Percentiles rank a stretch among this genome's conserved stretches.
phyloP scores from a whole-genome alignment of 768 basidiomycete species.

The Lactarius sp. region DNA sequence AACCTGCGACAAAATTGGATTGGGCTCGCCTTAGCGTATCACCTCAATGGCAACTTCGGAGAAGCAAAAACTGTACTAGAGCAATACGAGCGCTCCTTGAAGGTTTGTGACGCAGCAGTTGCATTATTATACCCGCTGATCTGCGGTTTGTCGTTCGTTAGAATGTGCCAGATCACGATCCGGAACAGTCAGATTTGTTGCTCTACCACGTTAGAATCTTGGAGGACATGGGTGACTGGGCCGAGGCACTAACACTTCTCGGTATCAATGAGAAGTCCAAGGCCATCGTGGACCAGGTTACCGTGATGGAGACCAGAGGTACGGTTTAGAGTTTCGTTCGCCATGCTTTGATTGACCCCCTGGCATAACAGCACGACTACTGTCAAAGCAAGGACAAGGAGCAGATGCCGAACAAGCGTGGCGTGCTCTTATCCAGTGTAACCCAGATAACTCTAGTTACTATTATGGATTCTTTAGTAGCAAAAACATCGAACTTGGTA shows the following conservation, averaged over 20 bases:
- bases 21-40: slow-evolving; percentile 81
- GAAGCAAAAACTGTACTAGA: slow-evolving; percentile 72
- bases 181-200: slow-evolving; percentile 78
- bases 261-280: slow-evolving; percentile 60
- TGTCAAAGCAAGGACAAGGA: slow-evolving; percentile 56
- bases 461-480: slow-evolving; percentile 68
- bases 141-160: slow-evolving; percentile 31
- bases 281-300: slow-evolving; percentile 64
- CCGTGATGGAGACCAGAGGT: slow-evolving; percentile 69
- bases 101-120: slow-evolving; percentile 44
- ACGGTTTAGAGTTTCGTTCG: background rate
- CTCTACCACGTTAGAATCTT: slow-evolving; percentile 72
- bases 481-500: slow-evolving; percentile 64
- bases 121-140: background rate
- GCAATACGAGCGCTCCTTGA: slow-evolving; percentile 63
- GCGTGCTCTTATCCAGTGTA: slow-evolving; percentile 75
- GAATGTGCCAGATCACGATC: slow-evolving; percentile 74
- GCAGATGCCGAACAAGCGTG: slow-evolving; percentile 79
- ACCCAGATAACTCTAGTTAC: slow-evolving; percentile 77
- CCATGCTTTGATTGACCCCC: background rate
- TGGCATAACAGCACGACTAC: slow-evolving; percentile 57
- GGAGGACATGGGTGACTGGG: slow-evolving; percentile 63
- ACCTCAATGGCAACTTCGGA: slow-evolving; percentile 67
- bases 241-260: slow-evolving; percentile 56
- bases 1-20: slow-evolving; percentile 86